A percentile compares a stretch with the other conserved stretches of the same genome.
Evolutionary conservation across 1,284 basidiomycete genomes (phyloP).

Genomic region (Coriolopsis trogii): DNA sequence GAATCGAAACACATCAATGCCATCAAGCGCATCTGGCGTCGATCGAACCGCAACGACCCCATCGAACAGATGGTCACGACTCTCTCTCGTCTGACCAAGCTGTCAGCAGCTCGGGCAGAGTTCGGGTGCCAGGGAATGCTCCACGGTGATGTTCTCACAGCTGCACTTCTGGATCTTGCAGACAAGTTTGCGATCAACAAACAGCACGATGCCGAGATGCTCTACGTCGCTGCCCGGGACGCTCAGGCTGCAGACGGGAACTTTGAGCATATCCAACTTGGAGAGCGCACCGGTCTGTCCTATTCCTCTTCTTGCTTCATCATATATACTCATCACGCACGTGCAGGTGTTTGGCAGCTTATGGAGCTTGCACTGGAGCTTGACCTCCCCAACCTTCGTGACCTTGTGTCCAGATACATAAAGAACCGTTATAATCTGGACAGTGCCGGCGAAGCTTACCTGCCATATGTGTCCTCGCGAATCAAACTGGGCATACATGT

Average conservation of each 20-base stretch:
- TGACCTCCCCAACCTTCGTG: background rate
- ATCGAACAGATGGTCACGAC: constrained; percentile 23
- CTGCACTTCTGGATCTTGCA: background rate
- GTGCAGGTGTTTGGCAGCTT: too few relatives aligned
- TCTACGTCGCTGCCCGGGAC: too few relatives aligned
- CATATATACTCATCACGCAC: too few relatives aligned
- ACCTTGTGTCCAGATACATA: constrained; percentile 18
- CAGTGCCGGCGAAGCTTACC: background rate
- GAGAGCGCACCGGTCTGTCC: too few relatives aligned
- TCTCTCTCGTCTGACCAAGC: constrained; percentile 12
- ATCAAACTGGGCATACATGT: constrained; percentile 1
- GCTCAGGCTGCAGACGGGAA: too few relatives aligned
- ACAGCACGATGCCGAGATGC: too few relatives aligned
- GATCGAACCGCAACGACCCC: constrained; percentile 12
- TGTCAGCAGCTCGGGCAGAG: constrained; percentile 13
- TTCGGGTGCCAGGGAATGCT: constrained; percentile 16
- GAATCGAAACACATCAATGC: constrained; percentile 27
- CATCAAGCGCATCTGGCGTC: constrained; percentile 28
- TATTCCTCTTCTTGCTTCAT: too few relatives aligned
- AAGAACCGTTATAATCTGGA: constrained; percentile 4
- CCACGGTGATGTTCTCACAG: constrained; percentile 4
- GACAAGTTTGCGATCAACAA: too few relatives aligned
- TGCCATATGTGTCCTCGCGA: background rate
- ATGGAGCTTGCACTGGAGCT: background rate
- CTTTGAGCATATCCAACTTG: too few relatives aligned